A percentile compares a stretch with the other conserved stretches of the same genome.
Evolutionary conservation across 2,329 filamentous ascomycete species (phyloP).

Genomic region (Trichophaea hybrida): DNA sequence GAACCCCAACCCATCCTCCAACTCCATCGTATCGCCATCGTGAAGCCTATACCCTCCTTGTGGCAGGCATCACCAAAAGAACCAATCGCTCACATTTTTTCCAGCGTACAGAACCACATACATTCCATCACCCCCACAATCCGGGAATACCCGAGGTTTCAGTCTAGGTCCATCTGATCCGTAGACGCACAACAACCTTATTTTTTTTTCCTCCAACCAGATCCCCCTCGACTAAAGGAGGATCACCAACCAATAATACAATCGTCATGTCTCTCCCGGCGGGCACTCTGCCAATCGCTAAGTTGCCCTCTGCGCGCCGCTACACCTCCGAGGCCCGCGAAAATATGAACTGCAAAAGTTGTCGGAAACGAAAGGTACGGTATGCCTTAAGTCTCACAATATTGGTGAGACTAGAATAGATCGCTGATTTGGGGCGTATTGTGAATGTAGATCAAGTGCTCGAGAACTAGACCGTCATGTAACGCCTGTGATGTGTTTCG

Average conservation of each 20-base stretch:
- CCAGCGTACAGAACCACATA: neutral
- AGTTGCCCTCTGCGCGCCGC: slow-evolving; percentile 39
- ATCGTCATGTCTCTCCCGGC: neutral
- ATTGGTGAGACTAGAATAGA: slow-evolving; percentile 7
- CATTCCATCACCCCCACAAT: neutral
- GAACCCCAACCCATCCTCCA: no score
- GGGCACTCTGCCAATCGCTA: slow-evolving; percentile 11
- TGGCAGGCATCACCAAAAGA: no score
- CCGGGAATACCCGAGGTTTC: neutral
- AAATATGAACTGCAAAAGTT: slow-evolving; percentile 93
- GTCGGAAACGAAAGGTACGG: slow-evolving; percentile 75
- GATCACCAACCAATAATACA: neutral
- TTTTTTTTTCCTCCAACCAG: neutral
- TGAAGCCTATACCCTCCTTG: no score
- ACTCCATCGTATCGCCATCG: no score
- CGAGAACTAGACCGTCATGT: slow-evolving; percentile 66
- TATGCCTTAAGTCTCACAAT: slow-evolving; percentile 6
- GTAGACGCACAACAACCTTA: neutral
- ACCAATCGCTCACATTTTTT: no score
- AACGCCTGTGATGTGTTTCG: slow-evolving; percentile 84
- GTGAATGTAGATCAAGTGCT: slow-evolving; percentile 66
- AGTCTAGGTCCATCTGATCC: neutral
- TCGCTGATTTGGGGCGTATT: neutral
- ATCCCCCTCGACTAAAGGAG: neutral
- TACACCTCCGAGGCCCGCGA: slow-evolving; percentile 64